Evolutionary conservation across 2,329 filamentous ascomycete genomes (phyloP), one percentile per base, ranked within the genome.

Genomic region (Hypoxylon rubiginosum): DNA sequence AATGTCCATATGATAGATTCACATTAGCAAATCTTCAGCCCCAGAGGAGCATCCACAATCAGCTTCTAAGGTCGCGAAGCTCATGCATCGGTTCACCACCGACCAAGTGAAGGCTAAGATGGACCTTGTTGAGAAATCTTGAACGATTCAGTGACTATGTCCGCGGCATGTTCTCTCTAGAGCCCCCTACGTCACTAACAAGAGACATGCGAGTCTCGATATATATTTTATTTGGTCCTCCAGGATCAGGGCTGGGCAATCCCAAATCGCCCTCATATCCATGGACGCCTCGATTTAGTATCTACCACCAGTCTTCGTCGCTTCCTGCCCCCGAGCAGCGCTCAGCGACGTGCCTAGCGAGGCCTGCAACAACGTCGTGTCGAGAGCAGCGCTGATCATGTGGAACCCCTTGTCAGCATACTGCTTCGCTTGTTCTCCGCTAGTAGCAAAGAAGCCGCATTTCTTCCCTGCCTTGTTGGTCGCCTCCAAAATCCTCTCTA

Each of bases 1-100:
- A 30, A 64, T 41, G 49, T 32, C 28, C 9, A 7, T 13, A 50
- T 50, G 4, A 21, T 55, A 89, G 87, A 87, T 89, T 68, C 87
- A 89, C 64, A 82, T 94, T 66, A 89, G 88, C 80, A 90, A 87
- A 71, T 80, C 81, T 10, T 79, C 78, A 7, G 77, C 82, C 1
- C 80, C 81, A 10, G 82, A 84, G 55, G 88, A 88, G 69, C 78
- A 84, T 24, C 83, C 87, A 3, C 80, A 82, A 59, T 85, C 84
- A 3, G 86, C 86, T 1, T 84, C 85, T 5, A 82, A 87, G 66
- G 89, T 90, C 1, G 79, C 86, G 60, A 94, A 93, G 77, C 81
- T 94, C 51, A 94, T 94, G 91, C 92, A 94, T 77, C 85, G 90
- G 17, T 92, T 94, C 78, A 90, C 86, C 0, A 80, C 85, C 26